phyloP scores from a whole-genome alignment of 1,284 basidiomycete genomes.

The Amylostereum chailletii region DNA sequence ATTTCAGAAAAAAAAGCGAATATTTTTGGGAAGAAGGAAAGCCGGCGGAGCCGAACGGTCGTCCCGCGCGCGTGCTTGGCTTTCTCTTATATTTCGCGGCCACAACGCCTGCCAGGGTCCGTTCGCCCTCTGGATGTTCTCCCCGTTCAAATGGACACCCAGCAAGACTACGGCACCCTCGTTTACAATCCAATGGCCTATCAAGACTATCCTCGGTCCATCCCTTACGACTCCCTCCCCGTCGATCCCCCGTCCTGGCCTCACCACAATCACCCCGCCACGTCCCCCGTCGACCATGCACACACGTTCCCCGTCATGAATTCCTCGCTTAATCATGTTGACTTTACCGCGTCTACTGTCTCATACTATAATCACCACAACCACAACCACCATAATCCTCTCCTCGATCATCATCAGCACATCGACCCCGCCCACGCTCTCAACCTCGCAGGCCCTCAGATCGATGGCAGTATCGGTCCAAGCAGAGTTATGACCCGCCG shows the following conservation, averaged over 20 bases:
- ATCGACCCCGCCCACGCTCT: constrained; percentile 16
- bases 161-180: constrained; percentile 25
- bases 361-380: constrained; percentile 22
- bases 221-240: constrained; percentile 14
- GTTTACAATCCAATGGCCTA: constrained; percentile 21
- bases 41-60: not conserved
- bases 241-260: constrained; percentile 19
- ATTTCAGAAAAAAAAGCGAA: too few species aligned
- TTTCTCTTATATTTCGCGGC: constrained; percentile 9
- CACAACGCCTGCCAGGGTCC: constrained; percentile 5
- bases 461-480: constrained; percentile 49
- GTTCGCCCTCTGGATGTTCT: constrained; percentile 8
- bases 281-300: constrained; percentile 18
- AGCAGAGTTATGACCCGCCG: constrained; percentile 39
- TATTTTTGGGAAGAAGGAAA: not conserved
- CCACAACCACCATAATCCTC: constrained; percentile 19
- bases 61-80: constrained; percentile 1
- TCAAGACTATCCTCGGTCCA: constrained; percentile 3
- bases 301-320: constrained; percentile 24
- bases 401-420: constrained; percentile 21
- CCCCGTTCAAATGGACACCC: constrained; percentile 23
- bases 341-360: constrained; percentile 25
- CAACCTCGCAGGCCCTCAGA: constrained; percentile 22
- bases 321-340: constrained; percentile 22
- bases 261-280: constrained; percentile 15